Conservation (phyloP, 768 basidiomycete species). For the Termitomyces sp. region DNA sequence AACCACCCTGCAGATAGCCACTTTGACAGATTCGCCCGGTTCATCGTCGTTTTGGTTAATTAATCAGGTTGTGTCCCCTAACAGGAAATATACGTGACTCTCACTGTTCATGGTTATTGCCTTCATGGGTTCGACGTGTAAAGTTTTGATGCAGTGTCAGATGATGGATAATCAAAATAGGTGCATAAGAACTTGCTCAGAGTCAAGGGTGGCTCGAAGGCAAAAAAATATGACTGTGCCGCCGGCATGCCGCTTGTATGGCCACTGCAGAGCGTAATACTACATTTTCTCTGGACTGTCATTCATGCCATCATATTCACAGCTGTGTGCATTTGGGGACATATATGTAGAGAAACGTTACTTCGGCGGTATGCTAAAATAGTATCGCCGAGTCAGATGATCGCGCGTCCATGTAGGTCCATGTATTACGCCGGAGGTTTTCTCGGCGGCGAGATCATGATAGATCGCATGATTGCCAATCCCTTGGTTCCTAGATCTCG, state of each 20-base stretch:
- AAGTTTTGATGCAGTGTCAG: background rate
- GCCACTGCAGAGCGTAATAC: too few species aligned
- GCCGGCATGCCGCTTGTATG: too few species aligned
- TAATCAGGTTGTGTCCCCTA: slow-evolving; percentile 6
- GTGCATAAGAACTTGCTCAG: background rate
- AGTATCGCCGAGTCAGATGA: slow-evolving; percentile 15
- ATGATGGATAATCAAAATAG: background rate
- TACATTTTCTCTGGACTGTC: background rate
- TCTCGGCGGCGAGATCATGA: slow-evolving; percentile 8
- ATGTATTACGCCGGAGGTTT: slow-evolving; percentile 9
- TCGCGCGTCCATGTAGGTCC: slow-evolving; percentile 1
- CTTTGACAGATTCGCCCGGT: slow-evolving; percentile 5
- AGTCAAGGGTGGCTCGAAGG: background rate
- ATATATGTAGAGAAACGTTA: background rate
- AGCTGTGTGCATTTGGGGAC: background rate
- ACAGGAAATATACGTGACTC: background rate
- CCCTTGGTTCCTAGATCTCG: slow-evolving; percentile 13
- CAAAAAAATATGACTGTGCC: background rate
- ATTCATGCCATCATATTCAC: background rate
- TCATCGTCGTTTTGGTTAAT: slow-evolving; percentile 4
- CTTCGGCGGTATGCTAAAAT: background rate
- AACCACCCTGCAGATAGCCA: background rate
- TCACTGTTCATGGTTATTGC: background rate
- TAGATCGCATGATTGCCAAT: slow-evolving; percentile 10
- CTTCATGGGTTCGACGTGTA: background rate